Evolutionary conservation across 2,329 filamentous ascomycete species (phyloP).

Genomic region (Aspergillus persii): DNA sequence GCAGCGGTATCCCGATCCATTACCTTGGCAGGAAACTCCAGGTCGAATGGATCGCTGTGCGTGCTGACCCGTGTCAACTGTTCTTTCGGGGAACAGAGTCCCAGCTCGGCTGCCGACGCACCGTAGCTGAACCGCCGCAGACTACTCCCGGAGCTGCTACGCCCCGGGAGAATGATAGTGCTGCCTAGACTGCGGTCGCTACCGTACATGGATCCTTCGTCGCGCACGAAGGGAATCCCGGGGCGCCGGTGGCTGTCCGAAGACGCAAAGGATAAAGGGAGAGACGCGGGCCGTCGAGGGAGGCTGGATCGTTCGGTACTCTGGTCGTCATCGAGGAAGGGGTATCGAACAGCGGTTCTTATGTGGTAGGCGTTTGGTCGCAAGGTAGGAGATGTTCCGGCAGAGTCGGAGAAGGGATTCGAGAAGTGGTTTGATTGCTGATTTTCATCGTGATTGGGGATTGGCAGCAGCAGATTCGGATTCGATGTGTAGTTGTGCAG

Average conservation of each 20-base stretch:
- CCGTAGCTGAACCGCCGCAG: constrained; percentile 15
- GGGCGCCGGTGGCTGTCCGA: background rate
- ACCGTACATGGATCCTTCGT: constrained; percentile 14
- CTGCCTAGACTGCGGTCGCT: constrained; percentile 26
- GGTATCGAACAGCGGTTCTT: background rate
- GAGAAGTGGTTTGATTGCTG: background rate
- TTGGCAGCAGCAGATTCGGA: background rate
- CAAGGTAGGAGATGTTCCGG: constrained; percentile 1
- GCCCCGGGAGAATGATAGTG: constrained; percentile 29
- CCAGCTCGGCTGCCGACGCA: constrained; percentile 8
- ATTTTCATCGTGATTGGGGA: background rate
- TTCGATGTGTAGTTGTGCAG: constrained; percentile 5
- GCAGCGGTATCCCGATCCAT: constrained; percentile 13
- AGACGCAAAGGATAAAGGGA: background rate
- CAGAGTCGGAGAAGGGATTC: constrained; percentile 18
- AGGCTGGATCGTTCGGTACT: background rate
- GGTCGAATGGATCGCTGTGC: constrained; percentile 37
- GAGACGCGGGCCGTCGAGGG: constrained; percentile 6
- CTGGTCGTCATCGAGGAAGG: constrained; percentile 4
- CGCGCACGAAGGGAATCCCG: background rate
- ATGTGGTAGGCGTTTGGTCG: background rate
- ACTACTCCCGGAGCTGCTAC: constrained; percentile 23
- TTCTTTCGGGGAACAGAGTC: constrained; percentile 2
- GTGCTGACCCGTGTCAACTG: constrained; percentile 18
- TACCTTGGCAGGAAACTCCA: constrained; percentile 37